Base-by-base conservation (phyloP, 345 rosid genomes). In the Gossypium thurberi region DNA sequence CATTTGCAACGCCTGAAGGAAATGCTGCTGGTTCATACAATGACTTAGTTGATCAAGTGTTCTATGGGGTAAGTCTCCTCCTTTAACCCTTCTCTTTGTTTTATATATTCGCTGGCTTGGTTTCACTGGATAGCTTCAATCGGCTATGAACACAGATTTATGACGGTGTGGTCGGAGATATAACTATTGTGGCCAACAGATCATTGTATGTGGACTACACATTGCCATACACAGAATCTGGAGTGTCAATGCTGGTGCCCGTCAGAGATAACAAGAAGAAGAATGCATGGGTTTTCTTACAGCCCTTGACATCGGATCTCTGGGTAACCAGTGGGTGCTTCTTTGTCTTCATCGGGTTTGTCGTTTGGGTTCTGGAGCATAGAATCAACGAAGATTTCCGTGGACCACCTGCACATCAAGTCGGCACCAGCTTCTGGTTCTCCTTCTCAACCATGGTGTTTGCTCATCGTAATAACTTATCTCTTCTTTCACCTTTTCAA, bases 331-430 rank as follows among this genome's bases (percentile, higher is more conserved):
- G 76, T 12, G 78, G 69, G 56, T 69, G 86, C 52, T 90, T 86
- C 76, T 90, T 87, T 42, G 43, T 91, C 3, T 74, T 81, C 76
- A 85, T 86, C 48, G 94, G 89, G 12, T 85, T 85, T 14, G 84
- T 81, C 0, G 81, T 94, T 9, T 91, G 97, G 98, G 65, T 85
- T 17, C 89, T 94, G n/a, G 93, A 94, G 63, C 93, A 89, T 26
- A 79, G 88, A 68, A 76, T 87, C 8, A 91, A 88, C 55, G 78
- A 82, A 47, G 97, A 90, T 46, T 91, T 91, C 13, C 74, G 78
- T 1, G 98, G 97, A 18, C 88, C 88, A 1, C 53, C 72, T 59
- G 23, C 51, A 0, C 60, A 86, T 74, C 95, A 89, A 77, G 73
- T 80, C 10, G 87, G 91, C 55, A 84, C 88, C 0, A 77, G 85